Evolutionary conservation across 176 grass and related monocot species (phyloP).

Genomic region (Juncus effusus): DNA sequence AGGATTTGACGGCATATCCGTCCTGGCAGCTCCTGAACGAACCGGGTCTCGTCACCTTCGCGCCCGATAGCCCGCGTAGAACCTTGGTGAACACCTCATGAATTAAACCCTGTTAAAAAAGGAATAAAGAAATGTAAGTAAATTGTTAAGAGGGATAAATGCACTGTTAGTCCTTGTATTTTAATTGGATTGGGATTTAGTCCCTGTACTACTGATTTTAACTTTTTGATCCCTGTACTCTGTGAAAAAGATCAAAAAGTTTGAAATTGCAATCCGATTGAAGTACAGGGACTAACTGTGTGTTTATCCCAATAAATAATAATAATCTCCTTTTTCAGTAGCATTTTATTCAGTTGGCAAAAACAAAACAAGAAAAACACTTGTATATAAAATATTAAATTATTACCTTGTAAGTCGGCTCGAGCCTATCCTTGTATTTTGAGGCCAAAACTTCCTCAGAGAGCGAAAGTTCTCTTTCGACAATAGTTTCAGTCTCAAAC

Average conservation of each 20-base stretch:
- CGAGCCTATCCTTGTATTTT: conserved; percentile 79
- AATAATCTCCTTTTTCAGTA: too few species aligned
- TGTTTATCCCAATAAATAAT: too few species aligned
- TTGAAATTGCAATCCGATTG: too few species aligned
- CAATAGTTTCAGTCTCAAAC: conserved; percentile 72
- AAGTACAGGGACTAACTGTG: too few species aligned
- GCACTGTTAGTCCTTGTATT: too few species aligned
- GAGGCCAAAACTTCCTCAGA: conserved; percentile 66
- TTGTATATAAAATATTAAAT: conserved; percentile 15
- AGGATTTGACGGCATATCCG: conserved; percentile 99
- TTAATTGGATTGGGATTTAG: too few species aligned
- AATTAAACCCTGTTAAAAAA: conserved; percentile 61
- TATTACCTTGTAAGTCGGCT: conserved; percentile 68
- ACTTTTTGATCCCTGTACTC: too few species aligned
- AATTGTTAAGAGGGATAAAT: too few species aligned
- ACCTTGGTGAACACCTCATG: conserved; percentile 89
- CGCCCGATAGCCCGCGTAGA: conserved; percentile 87
- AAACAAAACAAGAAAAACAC: conserved; percentile 13
- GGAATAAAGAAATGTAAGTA: conserved; percentile 4
- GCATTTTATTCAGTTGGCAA: too few species aligned
- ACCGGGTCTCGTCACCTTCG: conserved; percentile 90
- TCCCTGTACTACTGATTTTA: too few species aligned
- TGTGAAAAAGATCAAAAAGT: too few species aligned
- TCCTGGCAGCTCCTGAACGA: conserved; percentile 80
- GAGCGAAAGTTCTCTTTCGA: conserved; percentile 54